Conservation (phyloP, 1,284 basidiomycete species). For the Phlebopus sp. region DNA sequence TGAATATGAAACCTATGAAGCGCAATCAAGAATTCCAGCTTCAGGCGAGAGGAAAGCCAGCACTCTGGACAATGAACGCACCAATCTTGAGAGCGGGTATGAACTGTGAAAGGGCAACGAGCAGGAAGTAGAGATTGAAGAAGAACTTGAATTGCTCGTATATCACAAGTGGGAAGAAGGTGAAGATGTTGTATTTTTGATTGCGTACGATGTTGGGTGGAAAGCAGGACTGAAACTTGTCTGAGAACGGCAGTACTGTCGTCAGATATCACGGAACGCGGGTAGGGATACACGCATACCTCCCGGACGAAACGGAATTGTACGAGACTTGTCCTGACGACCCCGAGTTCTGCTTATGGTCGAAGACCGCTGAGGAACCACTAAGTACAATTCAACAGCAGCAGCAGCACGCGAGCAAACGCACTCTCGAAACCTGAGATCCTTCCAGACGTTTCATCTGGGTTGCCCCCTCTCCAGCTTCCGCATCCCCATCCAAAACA, state of each 20-base stretch:
- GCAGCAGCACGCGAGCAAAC: constrained; percentile 3
- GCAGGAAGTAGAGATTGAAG: constrained; percentile 98
- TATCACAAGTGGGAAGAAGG: constrained; percentile 94
- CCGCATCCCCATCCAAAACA: constrained; percentile 27
- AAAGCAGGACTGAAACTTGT: constrained; percentile 66
- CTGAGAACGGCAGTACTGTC: constrained; percentile 33
- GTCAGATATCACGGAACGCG: background rate
- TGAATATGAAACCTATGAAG: constrained; percentile 82
- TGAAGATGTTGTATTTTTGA: constrained; percentile 95
- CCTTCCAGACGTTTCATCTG: constrained; percentile 26
- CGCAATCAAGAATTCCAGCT: background rate
- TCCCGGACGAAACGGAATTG: constrained; percentile 72
- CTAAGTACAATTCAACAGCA: constrained; percentile 2
- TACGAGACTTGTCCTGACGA: constrained; percentile 68
- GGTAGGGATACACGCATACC: constrained; percentile 40
- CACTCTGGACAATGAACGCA: constrained; percentile 37
- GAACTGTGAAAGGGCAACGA: constrained; percentile 96
- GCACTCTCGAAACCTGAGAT: constrained; percentile 22
- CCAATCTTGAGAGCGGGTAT: constrained; percentile 95
- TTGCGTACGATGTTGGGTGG: constrained; percentile 92
- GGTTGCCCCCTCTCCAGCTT: constrained; percentile 26
- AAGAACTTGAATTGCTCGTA: constrained; percentile 99
- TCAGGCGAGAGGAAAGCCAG: constrained; percentile 1
- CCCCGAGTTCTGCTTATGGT: constrained; percentile 28
- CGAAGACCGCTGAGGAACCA: constrained; percentile 30